Base-by-base conservation (phyloP, 2,329 filamentous ascomycete genomes). In the Trichophyton schoenleinii region DNA sequence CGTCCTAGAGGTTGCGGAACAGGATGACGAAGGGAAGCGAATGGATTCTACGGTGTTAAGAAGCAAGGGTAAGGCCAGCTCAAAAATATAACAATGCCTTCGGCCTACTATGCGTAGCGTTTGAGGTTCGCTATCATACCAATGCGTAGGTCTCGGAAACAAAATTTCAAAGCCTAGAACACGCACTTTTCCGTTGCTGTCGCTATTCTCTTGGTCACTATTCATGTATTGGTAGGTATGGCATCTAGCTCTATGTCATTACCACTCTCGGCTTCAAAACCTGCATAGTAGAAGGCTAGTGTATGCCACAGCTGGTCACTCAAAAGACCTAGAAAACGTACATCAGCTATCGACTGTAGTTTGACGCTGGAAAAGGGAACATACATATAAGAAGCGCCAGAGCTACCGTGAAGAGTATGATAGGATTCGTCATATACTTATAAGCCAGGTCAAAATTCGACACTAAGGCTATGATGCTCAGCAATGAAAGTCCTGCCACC, bases 21-120 rank as follows among this genome's bases (percentile, higher is more conserved):
- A 95, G 73, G 83, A 86, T 63, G 89, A 95, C 68, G 88, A 95
- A 71, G 89, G 89, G 0, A 80, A 77, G 68, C 80, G 85, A 61
- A 79, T 86, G 68, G 85, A 92, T 70, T 58, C 55, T 25, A 58
- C 55, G 6, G 13, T 44, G 41, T 22, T 58, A 15, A 42, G 55
- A 36, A 20, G 36, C 20, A 36, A 36, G n/a, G 36, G n/a, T 4
- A 42, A 41, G 13, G 13, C 28, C 4, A 20, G 38, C 7, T 8
- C 36, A 11, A 58, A 58, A 11, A 25, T 58, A 11, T 58, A 58
- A 58, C 1, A 7, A 11, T 7, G 5, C 2, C 52, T 36, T 20
- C 25, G 4, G n/a, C 1, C 13, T 34, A 18, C n/a, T 44, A 2
- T n/a, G n/a, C 7, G 6, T 44, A 44, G 41, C 11, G 4, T 5